Base-by-base conservation (phyloP, 805 yeast species). In the Candida broadrunensis region DNA sequence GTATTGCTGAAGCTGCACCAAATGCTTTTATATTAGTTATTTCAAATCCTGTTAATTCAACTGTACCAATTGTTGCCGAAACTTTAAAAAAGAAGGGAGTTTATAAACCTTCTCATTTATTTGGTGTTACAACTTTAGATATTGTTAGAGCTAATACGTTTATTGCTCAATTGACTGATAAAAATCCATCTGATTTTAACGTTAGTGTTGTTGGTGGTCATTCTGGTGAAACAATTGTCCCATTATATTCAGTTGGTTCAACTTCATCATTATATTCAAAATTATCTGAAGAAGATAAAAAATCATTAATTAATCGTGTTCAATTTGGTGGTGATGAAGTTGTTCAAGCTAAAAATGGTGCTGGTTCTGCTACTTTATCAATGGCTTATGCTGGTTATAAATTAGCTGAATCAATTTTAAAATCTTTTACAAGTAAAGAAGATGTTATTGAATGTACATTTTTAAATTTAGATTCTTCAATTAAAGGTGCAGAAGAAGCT, bases 241-340 rank as follows among this genome's bases (percentile, higher is more conserved):
- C 97, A 40, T 73, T 89, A 51, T 78, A 83, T 61, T 77, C 89
- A 29, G 46, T 68, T 26, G 67, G 72, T 35, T 44, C 52, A 42
- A 56, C 74, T 39, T 58, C 55, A 48, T 19, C 51, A 7, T 61
- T 51, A 52, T 69, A 53, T 51, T 55, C 59, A 37, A 67, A 67
- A 48, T 67, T 70, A 63, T 71, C 79, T 55, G 80, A 77, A 52
- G 91, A 85, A 63, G 73, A 70, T 45, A 72, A 75, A 63, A 80
- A 79, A 55, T 77, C 78, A 46, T 77, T 90, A 53, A 79, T 88
- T 55, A 76, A 88, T 76, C 81, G 98, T 69, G 90, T 90, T 52
- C 97, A 90, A 72, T 89, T 85, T 56, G 93, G 90, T 67, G 93
- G 93, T 73, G 93, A 85, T 63, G 93, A 85, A 71, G 89, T 85